Conservation (phyloP, 139 green algal genomes). For the Chlorella sp. region DNA sequence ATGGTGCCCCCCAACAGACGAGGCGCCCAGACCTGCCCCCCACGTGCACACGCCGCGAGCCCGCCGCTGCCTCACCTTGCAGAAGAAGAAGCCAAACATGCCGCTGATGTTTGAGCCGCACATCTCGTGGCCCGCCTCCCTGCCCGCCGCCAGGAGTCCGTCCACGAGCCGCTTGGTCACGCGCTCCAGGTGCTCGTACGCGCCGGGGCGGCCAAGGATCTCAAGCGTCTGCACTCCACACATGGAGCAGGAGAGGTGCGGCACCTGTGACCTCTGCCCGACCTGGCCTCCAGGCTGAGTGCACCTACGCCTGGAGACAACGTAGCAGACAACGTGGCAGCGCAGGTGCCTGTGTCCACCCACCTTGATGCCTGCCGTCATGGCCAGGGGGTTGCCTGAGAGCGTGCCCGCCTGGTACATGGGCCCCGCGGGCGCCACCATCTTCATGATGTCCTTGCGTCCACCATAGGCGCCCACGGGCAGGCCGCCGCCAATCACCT, state of each 20-base stretch:
- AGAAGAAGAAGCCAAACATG: slow-evolving; percentile 99
- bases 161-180: slow-evolving; percentile 82
- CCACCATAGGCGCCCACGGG: slow-evolving; percentile 97
- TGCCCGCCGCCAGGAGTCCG: slow-evolving; percentile 80
- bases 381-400: slow-evolving; percentile 96
- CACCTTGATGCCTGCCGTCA: slow-evolving; percentile 74
- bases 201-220: slow-evolving; percentile 81
- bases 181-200: slow-evolving; percentile 93
- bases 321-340: no score
- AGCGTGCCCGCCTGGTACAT: slow-evolving; percentile 95
- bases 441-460: slow-evolving; percentile 95
- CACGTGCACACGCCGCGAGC: not conserved
- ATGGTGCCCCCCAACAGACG: no score
- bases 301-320: no score
- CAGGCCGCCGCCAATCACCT: slow-evolving; percentile 97
- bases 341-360: not conserved
- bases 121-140: slow-evolving; percentile 82
- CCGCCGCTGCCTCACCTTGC: slow-evolving; percentile 33
- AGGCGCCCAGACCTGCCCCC: no score
- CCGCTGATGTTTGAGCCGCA: slow-evolving; percentile 85
- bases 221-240: slow-evolving; percentile 80
- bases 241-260: not conserved
- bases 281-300: no score
- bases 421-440: slow-evolving; percentile 84
- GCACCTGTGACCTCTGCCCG: no score